A percentile compares a stretch with the other conserved stretches of the same genome.
phyloP scores from a whole-genome alignment of 495 filamentous ascomycete genomes.

The Penicillium steckii region DNA sequence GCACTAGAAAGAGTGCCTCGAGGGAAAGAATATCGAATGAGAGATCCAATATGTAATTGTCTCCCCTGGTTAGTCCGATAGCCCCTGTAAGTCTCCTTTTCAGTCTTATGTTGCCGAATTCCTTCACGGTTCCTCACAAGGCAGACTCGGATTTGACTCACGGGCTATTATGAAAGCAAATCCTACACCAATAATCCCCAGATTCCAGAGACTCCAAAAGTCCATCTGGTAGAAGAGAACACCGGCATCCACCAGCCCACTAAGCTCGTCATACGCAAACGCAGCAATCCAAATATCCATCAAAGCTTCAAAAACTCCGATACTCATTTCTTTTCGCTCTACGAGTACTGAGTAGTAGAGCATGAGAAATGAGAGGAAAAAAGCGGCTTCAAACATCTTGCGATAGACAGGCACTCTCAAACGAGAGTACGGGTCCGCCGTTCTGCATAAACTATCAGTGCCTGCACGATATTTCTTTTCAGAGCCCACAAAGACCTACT shows the following conservation, averaged over 20 bases:
- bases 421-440: slow-evolving; percentile 78
- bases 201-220: slow-evolving; percentile 88
- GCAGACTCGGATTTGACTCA: slow-evolving; percentile 45
- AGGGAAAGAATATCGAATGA: slow-evolving; percentile 87
- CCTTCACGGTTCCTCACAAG: slow-evolving; percentile 3
- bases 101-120: slow-evolving; percentile 3
- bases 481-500: slow-evolving; percentile 29
- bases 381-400: slow-evolving; percentile 83
- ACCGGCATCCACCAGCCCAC: slow-evolving; percentile 79
- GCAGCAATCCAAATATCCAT: slow-evolving; percentile 73
- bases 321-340: slow-evolving; percentile 47
- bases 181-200: slow-evolving; percentile 83
- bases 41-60: slow-evolving; percentile 63
- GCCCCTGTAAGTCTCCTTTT: slow-evolving; percentile 49
- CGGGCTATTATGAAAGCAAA: slow-evolving; percentile 67
- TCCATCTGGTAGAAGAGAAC: slow-evolving; percentile 80
- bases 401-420: slow-evolving; percentile 89
- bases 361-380: slow-evolving; percentile 77
- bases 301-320: slow-evolving; percentile 51
- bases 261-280: slow-evolving; percentile 85
- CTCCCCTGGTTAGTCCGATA: slow-evolving; percentile 65
- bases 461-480: background rate
- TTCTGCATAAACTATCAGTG: slow-evolving; percentile 32
- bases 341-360: slow-evolving; percentile 86
- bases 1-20: slow-evolving; percentile 88